Evolutionary conservation across 495 filamentous ascomycete species (phyloP), one percentile per base, ranked within the genome.

Genomic region (Xeromyces bisporus): DNA sequence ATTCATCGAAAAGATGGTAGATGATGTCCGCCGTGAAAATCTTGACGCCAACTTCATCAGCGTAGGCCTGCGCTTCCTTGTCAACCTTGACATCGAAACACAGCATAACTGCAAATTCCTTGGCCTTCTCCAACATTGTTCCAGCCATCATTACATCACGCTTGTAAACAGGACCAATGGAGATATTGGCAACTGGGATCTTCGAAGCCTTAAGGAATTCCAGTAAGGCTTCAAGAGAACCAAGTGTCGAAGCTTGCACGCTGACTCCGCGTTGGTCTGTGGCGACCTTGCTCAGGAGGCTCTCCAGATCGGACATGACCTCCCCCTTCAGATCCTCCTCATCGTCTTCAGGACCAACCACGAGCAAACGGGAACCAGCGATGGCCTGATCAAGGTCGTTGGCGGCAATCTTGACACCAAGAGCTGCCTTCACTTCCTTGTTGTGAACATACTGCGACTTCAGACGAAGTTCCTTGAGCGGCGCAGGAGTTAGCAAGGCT

Each of bases 31-130:
- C 91, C 0, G 83, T 92, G 64, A 96, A 96, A 46, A 99, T 82
- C 68, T 93, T 99, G 51, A 99, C 80, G 18, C 87, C 87, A 23
- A 93, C 72, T 32, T 94, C 85, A 7, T 93, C 80, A 24, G 91
- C 91, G 42, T 96, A 93, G 9, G 67, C 67, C 43, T 76, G 69
- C 1, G 91, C 91, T 45, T 99, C 91, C 55, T 93, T 94, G 56
- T 99, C 91, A 14, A 99, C 80, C 62, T 93, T 93, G 53, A 99
- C 91, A 49, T 99, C 91, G 66, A 99, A 99, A 52, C 91, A 96
- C 12, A 99, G 76, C 91, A 99, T 99, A 51, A 96, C 84, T 15
- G 91, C 91, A 38, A 75, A 91, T 51, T 99, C 89, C 43, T 82
- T 84, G 26, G 75, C 71, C 57, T 94, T 94, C 62, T 99, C 91